These are phyloP conservation scores for Panus rudis DNA, from an alignment of 768 basidiomycete species.

Conservation along the genomic window DNA sequence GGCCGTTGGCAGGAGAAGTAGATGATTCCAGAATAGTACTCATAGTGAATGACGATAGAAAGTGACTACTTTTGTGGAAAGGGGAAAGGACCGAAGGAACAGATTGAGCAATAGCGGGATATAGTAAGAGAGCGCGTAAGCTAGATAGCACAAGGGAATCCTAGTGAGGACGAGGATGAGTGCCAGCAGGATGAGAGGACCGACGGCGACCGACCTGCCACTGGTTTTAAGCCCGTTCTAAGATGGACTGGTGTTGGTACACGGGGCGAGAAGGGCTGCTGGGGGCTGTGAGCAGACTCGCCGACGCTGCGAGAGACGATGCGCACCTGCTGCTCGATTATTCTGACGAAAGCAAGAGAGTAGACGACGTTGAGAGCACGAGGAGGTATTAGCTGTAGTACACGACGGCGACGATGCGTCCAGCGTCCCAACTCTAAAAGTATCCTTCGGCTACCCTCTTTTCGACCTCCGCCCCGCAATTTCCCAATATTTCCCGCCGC, in stretches of 20 bases:
- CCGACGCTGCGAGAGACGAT: constrained; percentile 1
- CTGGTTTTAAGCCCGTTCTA: constrained; percentile 70
- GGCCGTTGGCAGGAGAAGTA: constrained; percentile 63
- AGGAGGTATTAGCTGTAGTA: constrained; percentile 26
- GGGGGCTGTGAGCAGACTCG: constrained; percentile 4
- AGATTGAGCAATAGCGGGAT: constrained; percentile 43
- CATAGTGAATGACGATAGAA: constrained; percentile 50
- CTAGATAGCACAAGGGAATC: constrained; percentile 64
- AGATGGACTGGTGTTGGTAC: constrained; percentile 67
- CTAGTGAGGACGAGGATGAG: constrained; percentile 24
- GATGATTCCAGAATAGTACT: constrained; percentile 62
- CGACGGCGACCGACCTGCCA: constrained; percentile 46
- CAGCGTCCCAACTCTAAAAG: constrained; percentile 20
- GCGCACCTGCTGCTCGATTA: constrained; percentile 18
- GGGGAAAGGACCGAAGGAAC: constrained; percentile 50
- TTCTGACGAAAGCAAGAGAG: constrained; percentile 20
- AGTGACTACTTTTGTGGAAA: constrained; percentile 45
- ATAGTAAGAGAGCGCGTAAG: constrained; percentile 35
- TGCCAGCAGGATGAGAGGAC: constrained; percentile 14
- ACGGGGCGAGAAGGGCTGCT: constrained; percentile 50
- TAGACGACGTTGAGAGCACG: constrained; percentile 15
- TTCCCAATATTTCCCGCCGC: no score
- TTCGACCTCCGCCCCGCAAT: constrained; percentile 18
- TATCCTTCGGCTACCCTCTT: constrained; percentile 21
- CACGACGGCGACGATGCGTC: constrained; percentile 16